Percentiles rank a stretch among this genome's conserved stretches.
phyloP scores from a whole-genome alignment of 345 rosid species.

The Ricinus communis region DNA sequence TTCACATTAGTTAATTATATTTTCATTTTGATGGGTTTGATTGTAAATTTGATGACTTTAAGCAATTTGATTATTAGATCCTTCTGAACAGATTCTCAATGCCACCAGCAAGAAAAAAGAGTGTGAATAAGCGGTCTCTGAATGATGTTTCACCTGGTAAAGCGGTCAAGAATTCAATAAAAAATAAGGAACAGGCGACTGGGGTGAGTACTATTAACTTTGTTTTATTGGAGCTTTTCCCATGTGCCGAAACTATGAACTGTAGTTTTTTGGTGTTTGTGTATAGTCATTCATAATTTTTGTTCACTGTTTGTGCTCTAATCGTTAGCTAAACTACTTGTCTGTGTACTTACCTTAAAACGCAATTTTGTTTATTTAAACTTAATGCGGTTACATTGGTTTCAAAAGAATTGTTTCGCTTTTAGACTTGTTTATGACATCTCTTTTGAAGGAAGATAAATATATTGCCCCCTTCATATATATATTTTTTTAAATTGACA shows the following conservation, averaged over 20 bases:
- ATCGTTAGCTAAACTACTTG: neutral
- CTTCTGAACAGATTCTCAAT: constrained; percentile 36
- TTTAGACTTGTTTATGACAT: neutral
- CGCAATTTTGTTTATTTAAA: neutral
- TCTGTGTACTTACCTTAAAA: neutral
- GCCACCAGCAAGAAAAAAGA: constrained; percentile 83
- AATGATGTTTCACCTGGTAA: constrained; percentile 69
- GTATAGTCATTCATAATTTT: neutral
- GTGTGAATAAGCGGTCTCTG: constrained; percentile 65
- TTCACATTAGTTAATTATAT: neutral
- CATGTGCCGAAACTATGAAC: constrained; percentile 1
- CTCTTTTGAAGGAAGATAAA: no score
- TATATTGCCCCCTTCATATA: neutral
- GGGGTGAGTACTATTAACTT: constrained; percentile 49
- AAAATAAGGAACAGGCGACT: constrained; percentile 37
- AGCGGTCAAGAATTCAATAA: constrained; percentile 53
- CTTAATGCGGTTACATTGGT: neutral
- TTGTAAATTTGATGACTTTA: neutral
- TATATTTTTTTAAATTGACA: neutral
- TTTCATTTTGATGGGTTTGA: neutral
- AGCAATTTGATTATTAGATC: constrained; percentile 11
- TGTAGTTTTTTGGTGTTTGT: constrained; percentile 8
- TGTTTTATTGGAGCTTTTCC: neutral
- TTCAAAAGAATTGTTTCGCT: neutral
- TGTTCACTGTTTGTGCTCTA: constrained; percentile 11